Conservation (phyloP, 2,329 filamentous ascomycete genomes). For the Saccharata proteae region DNA sequence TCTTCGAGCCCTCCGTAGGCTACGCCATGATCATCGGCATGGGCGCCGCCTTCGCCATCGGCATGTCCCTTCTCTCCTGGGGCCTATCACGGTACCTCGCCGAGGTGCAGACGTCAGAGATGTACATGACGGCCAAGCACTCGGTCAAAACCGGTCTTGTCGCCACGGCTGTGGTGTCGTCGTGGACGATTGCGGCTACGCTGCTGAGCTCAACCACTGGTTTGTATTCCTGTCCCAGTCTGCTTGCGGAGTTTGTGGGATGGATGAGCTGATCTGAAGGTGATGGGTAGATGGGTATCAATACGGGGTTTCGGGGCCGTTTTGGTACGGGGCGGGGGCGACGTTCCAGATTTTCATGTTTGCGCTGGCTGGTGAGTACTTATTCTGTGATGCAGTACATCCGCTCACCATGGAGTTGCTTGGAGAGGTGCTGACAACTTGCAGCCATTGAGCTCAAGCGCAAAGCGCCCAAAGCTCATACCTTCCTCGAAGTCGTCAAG, state of each 20-base stretch:
- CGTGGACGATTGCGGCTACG: conserved; percentile 11
- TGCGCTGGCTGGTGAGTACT: conserved; percentile 4
- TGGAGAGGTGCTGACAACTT: neutral
- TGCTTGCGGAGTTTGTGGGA: neutral
- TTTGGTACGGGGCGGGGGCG: conserved; percentile 22
- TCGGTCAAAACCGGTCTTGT: conserved; percentile 14
- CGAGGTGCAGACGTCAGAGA: conserved; percentile 10
- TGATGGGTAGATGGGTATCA: conserved; percentile 4
- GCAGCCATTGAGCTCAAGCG: conserved; percentile 22
- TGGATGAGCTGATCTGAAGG: neutral
- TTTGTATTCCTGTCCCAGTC: neutral
- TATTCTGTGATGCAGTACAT: no score
- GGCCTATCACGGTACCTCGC: conserved; percentile 7
- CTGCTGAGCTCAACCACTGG: conserved; percentile 8
- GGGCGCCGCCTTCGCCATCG: conserved; percentile 7
- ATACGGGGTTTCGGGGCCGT: conserved; percentile 14
- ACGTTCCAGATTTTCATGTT: conserved; percentile 18
- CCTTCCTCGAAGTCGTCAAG: conserved; percentile 10
- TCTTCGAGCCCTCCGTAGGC: conserved; percentile 5
- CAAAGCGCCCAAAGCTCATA: conserved; percentile 20
- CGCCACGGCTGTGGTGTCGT: conserved; percentile 13
- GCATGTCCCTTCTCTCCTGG: conserved; percentile 7
- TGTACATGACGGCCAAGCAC: conserved; percentile 17
- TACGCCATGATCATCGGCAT: conserved; percentile 8
- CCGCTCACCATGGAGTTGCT: no score